Conservation (phyloP, 2,329 filamentous ascomycete species). For the Aspergillus caelatus region DNA sequence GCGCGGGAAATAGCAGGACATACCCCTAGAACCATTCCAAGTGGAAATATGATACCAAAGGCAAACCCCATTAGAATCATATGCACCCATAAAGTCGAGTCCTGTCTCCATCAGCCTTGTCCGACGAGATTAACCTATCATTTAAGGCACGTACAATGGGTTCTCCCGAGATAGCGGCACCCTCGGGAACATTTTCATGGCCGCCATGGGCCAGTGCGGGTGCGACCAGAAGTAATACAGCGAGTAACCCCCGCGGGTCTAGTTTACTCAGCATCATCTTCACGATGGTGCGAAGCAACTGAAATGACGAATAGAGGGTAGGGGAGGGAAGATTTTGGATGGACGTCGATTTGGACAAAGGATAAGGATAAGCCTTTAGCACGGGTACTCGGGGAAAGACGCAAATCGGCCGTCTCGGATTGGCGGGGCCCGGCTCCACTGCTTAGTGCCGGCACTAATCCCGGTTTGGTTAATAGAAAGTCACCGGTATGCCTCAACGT, state of each 20-base stretch:
- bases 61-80: constrained; percentile 85
- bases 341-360: not conserved
- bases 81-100: constrained; percentile 88
- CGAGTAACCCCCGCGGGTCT: constrained; percentile 24
- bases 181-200: constrained; percentile 66
- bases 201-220: constrained; percentile 53
- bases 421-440: constrained; percentile 8
- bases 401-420: constrained; percentile 15
- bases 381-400: constrained; percentile 1
- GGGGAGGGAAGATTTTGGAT: not conserved
- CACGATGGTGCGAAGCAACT: constrained; percentile 4
- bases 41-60: constrained; percentile 89
- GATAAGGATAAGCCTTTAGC: not conserved
- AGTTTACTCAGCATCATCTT: constrained; percentile 22
- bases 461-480: not conserved
- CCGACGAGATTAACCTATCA: not conserved
- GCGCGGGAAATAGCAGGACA: constrained; percentile 32
- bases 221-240: constrained; percentile 31
- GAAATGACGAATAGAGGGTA: not conserved
- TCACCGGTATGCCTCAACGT: no score
- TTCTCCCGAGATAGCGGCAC: constrained; percentile 69
- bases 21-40: constrained; percentile 94
- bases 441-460: not conserved
- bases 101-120: constrained; percentile 46
- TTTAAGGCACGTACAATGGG: constrained; percentile 63